phyloP scores from a whole-genome alignment of 2,329 filamentous ascomycete species.

The Xylaria sp. region DNA sequence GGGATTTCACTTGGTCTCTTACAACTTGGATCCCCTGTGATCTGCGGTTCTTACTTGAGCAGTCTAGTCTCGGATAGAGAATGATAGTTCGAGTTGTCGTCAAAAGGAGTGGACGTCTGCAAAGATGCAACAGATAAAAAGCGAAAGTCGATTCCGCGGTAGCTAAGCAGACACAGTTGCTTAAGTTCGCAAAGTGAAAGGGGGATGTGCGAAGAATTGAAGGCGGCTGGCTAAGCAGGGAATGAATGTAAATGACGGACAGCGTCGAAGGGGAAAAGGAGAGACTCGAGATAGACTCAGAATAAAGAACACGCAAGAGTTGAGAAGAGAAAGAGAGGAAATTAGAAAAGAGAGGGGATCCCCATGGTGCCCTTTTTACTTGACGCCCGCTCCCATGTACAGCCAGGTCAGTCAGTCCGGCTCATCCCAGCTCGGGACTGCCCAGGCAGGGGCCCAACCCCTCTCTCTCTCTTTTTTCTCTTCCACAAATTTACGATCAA shows the following conservation, averaged over 20 bases:
- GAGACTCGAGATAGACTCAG: slow-evolving; percentile 43
- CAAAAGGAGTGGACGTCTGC: slow-evolving; percentile 43
- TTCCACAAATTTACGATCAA: too few relatives aligned
- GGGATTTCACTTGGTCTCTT: slow-evolving; percentile 5
- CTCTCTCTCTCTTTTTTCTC: too few relatives aligned
- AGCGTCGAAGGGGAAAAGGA: slow-evolving; percentile 40
- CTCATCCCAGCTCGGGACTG: slow-evolving; percentile 4
- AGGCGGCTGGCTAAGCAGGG: slow-evolving; percentile 38
- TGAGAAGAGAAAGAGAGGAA: slow-evolving; percentile 33
- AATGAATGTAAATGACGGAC: slow-evolving; percentile 41
- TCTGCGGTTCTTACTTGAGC: slow-evolving; percentile 28
- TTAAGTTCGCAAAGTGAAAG: slow-evolving; percentile 28
- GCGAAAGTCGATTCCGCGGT: slow-evolving; percentile 46
- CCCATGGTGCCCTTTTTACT: slow-evolving; percentile 32
- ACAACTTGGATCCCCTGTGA: slow-evolving; percentile 23
- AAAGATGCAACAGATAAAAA: slow-evolving; percentile 39
- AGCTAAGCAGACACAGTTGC: slow-evolving; percentile 41
- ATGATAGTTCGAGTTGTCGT: slow-evolving; percentile 39
- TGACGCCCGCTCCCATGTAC: neutral
- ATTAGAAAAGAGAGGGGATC: slow-evolving; percentile 32
- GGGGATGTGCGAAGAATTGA: slow-evolving; percentile 36
- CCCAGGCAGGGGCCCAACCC: neutral
- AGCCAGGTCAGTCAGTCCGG: neutral
- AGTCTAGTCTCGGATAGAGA: slow-evolving; percentile 36
- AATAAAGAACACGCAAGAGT: slow-evolving; percentile 38